phyloP scores from a whole-genome alignment of 306 rosid genomes.

The Citrullus amarus region DNA sequence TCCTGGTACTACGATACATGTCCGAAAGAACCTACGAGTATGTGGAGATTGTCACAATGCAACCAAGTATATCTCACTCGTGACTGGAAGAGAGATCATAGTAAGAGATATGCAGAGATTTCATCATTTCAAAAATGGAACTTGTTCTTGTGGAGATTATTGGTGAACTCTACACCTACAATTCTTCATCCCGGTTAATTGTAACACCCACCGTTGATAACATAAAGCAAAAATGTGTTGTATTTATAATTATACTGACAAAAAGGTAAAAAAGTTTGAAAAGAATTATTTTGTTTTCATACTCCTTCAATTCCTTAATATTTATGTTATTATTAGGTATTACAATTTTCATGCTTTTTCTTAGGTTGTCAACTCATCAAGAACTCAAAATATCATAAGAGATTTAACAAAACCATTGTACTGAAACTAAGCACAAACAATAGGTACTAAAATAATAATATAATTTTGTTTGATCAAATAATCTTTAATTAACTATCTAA shows the following conservation, averaged over 20 bases:
- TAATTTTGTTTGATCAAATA: no score
- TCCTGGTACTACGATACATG: slow-evolving; percentile 55
- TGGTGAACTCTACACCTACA: slow-evolving; percentile 28
- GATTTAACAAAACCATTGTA: background rate
- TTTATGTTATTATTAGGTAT: no score
- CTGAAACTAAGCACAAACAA: background rate
- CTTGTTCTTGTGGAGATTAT: slow-evolving; percentile 82
- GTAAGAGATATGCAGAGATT: slow-evolving; percentile 87
- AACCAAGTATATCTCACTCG: slow-evolving; percentile 74
- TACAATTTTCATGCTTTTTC: no score
- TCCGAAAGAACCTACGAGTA: slow-evolving; percentile 76
- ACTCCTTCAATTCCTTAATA: background rate
- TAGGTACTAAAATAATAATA: no score
- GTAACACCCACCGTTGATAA: background rate
- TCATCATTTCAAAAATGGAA: slow-evolving; percentile 78
- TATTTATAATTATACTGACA: background rate
- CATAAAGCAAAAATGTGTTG: background rate
- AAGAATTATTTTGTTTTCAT: background rate
- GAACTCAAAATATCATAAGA: no score
- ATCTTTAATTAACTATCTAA: no score
- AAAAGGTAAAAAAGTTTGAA: background rate
- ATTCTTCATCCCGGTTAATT: background rate
- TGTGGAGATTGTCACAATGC: slow-evolving; percentile 92
- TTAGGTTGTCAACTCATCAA: no score
- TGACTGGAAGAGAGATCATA: slow-evolving; percentile 64